These are phyloP conservation scores for Marasmius oreades DNA, from an alignment of 1,284 basidiomycete species.

Conservation along the genomic window DNA sequence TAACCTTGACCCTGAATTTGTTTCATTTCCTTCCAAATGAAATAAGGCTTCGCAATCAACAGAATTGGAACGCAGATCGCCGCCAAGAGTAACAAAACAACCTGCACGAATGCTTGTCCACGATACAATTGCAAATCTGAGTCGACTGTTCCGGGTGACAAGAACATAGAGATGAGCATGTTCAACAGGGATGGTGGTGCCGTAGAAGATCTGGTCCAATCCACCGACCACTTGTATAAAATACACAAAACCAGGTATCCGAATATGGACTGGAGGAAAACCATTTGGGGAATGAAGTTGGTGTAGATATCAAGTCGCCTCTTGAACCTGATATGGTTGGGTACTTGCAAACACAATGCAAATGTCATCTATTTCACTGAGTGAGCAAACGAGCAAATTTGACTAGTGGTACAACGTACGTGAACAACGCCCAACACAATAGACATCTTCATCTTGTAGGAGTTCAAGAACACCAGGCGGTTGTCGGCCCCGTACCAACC, in stretches of 20 bases:
- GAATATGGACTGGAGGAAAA: constrained; percentile 97
- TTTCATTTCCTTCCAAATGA: constrained; percentile 89
- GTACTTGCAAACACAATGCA: constrained; percentile 92
- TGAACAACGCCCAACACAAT: constrained; percentile 96
- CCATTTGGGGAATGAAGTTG: constrained; percentile 95
- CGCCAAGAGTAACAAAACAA: constrained; percentile 78
- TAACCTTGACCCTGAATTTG: constrained; percentile 86
- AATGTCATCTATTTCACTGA: constrained; percentile 83
- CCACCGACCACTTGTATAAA: constrained; percentile 94
- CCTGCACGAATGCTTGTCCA: constrained; percentile 88
- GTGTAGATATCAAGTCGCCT: constrained; percentile 83
- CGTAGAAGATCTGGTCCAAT: constrained; percentile 77
- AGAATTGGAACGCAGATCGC: constrained; percentile 94
- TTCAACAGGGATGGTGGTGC: constrained; percentile 89
- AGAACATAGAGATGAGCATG: constrained; percentile 95
- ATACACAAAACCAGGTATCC: constrained; percentile 96
- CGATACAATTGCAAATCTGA: constrained; percentile 73
- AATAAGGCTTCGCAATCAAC: constrained; percentile 91
- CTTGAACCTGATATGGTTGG: constrained; percentile 94
- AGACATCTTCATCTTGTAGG: constrained; percentile 99
- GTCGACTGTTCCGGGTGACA: constrained; percentile 80
- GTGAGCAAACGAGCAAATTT: constrained; percentile 13
- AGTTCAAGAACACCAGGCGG: constrained; percentile 92
- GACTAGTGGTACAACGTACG: constrained; percentile 46
- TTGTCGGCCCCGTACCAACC: constrained; percentile 96